phyloP scores from a whole-genome alignment of 306 rosid species.

The Benincasa hispida region DNA sequence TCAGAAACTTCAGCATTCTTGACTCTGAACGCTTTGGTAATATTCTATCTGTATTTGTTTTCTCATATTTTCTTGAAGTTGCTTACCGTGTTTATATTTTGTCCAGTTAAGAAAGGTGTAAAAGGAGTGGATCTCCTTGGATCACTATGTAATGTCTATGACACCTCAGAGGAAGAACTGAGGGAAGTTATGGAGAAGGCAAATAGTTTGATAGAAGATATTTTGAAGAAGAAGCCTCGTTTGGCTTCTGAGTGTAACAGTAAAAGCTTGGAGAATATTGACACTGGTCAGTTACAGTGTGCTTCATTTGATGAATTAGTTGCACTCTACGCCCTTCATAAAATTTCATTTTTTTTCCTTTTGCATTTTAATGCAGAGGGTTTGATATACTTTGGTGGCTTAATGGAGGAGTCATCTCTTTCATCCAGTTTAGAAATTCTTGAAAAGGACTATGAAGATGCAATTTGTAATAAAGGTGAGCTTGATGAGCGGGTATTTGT shows the following conservation, averaged over 20 bases:
- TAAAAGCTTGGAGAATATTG: slow-evolving; percentile 56
- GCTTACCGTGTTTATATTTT: slow-evolving; percentile 16
- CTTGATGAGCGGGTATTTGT: slow-evolving; percentile 86
- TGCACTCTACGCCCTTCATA: neutral
- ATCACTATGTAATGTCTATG: slow-evolving; percentile 64
- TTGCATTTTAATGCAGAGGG: slow-evolving; percentile 45
- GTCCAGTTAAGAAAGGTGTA: slow-evolving; percentile 56
- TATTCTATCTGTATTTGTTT: slow-evolving; percentile 6
- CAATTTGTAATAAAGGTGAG: slow-evolving; percentile 54
- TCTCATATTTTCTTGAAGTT: neutral
- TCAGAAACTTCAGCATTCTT: slow-evolving; percentile 52
- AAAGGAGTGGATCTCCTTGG: slow-evolving; percentile 77
- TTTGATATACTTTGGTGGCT: slow-evolving; percentile 65
- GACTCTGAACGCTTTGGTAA: slow-evolving; percentile 73
- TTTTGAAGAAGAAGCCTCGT: slow-evolving; percentile 66
- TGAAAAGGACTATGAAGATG: slow-evolving; percentile 66
- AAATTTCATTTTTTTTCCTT: neutral
- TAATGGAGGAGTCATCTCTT: slow-evolving; percentile 58
- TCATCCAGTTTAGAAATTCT: slow-evolving; percentile 45
- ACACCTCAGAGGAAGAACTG: slow-evolving; percentile 82
- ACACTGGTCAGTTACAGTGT: slow-evolving; percentile 40
- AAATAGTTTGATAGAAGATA: slow-evolving; percentile 55
- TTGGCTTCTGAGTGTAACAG: slow-evolving; percentile 58
- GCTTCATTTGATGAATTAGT: neutral
- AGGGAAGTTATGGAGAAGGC: slow-evolving; percentile 72